phyloP scores from a whole-genome alignment of 371 early-diverging fungal species.

The Lichtheimia ramosa region DNA sequence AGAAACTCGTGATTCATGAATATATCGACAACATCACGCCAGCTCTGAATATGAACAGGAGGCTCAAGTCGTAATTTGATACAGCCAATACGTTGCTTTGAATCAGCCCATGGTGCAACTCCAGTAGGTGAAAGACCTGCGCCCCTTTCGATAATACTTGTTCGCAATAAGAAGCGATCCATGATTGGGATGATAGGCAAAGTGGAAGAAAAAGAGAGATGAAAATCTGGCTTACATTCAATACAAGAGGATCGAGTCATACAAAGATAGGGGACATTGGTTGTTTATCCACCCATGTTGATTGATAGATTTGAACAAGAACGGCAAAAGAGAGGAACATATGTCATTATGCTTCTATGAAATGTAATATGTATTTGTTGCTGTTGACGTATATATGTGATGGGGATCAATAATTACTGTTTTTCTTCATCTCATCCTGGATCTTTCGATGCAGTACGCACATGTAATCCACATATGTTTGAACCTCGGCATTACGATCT shows the following conservation, averaged over 20 bases:
- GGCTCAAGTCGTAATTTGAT: constrained; percentile 29
- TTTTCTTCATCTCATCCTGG: constrained; percentile 72
- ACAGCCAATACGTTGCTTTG: constrained; percentile 27
- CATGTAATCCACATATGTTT: constrained; percentile 94
- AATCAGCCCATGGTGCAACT: constrained; percentile 15
- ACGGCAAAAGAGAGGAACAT: too few relatives aligned
- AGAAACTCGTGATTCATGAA: constrained; percentile 35
- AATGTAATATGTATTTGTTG: too few relatives aligned
- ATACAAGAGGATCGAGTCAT: too few relatives aligned
- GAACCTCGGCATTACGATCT: constrained; percentile 86
- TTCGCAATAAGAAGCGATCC: constrained; percentile 4
- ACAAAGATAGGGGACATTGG: too few relatives aligned
- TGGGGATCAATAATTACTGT: constrained; percentile 22
- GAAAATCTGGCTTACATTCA: background rate
- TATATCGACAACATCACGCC: constrained; percentile 22
- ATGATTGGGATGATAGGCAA: background rate
- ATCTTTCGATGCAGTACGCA: constrained; percentile 88
- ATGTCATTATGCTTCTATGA: too few relatives aligned
- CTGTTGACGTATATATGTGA: too few relatives aligned
- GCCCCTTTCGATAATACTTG: background rate
- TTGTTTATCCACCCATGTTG: too few relatives aligned
- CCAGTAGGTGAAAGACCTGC: constrained; percentile 10
- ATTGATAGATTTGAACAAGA: too few relatives aligned
- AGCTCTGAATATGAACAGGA: constrained; percentile 20
- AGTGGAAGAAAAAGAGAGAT: background rate